Conservation (phyloP, 108 stramenopile genomes). For the Cyclotella atomus region DNA sequence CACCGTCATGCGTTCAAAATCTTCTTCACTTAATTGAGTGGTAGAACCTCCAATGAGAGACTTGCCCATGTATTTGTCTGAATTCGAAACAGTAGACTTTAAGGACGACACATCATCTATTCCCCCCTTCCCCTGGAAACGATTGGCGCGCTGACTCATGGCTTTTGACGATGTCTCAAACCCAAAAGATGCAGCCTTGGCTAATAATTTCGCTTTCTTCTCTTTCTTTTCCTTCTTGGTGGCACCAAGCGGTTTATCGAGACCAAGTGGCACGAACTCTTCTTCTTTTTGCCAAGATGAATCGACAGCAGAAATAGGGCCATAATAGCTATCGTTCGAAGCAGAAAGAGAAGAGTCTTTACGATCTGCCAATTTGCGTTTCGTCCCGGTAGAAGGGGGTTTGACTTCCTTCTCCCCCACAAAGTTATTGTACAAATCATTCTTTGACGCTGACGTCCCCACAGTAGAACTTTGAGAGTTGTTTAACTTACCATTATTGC, state of each 20-base stretch:
- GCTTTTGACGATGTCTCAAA: conserved; percentile 49
- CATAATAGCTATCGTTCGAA: conserved; percentile 41
- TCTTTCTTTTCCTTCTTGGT: conserved; percentile 31
- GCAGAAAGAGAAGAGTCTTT: conserved; percentile 22
- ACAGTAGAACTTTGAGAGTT: too few relatives aligned
- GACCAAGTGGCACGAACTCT: conserved; percentile 26
- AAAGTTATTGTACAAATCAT: conserved; percentile 34
- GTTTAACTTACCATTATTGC: conserved; percentile 7
- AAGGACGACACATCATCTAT: conserved; percentile 31
- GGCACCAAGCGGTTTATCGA: conserved; percentile 24
- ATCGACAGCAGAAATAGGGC: conserved; percentile 17
- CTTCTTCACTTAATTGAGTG: conserved; percentile 53
- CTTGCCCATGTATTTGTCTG: conserved; percentile 78
- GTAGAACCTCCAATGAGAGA: conserved; percentile 63
- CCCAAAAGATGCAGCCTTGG: conserved; percentile 28
- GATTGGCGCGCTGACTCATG: conserved; percentile 58
- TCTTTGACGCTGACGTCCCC: background rate
- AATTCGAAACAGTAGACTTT: conserved; percentile 27
- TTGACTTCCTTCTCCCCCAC: conserved; percentile 22
- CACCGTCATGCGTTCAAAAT: conserved; percentile 78
- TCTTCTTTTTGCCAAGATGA: conserved; percentile 14
- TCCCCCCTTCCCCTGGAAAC: conserved; percentile 71
- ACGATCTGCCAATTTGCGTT: conserved; percentile 24
- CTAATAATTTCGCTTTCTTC: conserved; percentile 16
- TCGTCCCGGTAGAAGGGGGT: conserved; percentile 20